Percentiles rank a stretch among this genome's conserved stretches.
These are phyloP conservation scores for Cucurbita pepo DNA, from an alignment of 306 rosid genomes.

Conservation along the genomic window DNA sequence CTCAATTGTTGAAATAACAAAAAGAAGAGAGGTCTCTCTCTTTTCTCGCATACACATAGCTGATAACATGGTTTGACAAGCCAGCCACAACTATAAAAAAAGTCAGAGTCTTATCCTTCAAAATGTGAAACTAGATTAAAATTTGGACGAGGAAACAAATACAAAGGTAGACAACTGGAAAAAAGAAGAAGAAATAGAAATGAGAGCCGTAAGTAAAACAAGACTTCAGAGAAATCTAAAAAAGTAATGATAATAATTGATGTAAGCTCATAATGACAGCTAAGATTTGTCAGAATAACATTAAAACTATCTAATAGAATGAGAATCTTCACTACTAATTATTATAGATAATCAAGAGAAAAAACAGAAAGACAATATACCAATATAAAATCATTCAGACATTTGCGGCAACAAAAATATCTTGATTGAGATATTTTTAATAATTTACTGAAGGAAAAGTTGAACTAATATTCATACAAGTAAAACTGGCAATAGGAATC, in stretches of 20 bases:
- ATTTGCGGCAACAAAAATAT: neutral
- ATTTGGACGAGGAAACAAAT: neutral
- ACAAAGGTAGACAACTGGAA: neutral
- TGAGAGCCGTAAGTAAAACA: neutral
- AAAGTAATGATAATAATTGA: neutral
- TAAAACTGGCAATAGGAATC: slow-evolving; percentile 80
- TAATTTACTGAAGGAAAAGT: neutral
- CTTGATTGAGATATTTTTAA: neutral
- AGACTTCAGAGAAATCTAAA: neutral
- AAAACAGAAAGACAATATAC: neutral
- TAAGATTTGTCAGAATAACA: neutral
- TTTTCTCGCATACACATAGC: neutral
- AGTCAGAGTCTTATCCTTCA: neutral
- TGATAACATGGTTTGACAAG: neutral
- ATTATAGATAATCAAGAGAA: neutral
- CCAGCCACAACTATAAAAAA: neutral
- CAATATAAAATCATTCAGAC: neutral
- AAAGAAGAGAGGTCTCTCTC: neutral
- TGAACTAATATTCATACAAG: slow-evolving; percentile 49
- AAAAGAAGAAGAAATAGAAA: neutral
- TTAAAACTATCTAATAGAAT: neutral
- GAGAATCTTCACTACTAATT: neutral
- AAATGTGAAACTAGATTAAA: too few species aligned
- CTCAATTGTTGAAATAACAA: neutral
- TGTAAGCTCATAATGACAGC: neutral